These are phyloP conservation scores for Stachybotrys chlorohalonatus DNA, from an alignment of 2,329 filamentous ascomycete genomes.

Conservation along the genomic window DNA sequence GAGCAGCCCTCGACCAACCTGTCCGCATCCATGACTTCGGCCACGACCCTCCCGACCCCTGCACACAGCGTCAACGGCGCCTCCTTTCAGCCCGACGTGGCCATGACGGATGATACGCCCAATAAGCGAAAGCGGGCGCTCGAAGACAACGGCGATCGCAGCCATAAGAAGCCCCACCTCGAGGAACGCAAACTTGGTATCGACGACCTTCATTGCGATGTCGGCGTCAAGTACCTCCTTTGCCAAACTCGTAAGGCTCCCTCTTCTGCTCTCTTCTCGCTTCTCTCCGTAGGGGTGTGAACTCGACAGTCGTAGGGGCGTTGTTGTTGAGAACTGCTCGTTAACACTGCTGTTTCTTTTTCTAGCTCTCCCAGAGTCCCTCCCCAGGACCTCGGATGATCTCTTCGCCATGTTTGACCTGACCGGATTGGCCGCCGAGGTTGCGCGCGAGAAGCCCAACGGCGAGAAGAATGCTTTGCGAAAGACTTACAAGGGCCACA, in stretches of 20 bases:
- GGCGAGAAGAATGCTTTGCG: constrained; percentile 59
- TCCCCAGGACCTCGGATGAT: constrained; percentile 43
- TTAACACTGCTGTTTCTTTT: constrained; percentile 32
- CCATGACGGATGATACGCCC: constrained; percentile 42
- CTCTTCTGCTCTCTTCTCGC: constrained; percentile 27
- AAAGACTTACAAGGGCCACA: constrained; percentile 61
- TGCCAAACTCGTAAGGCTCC: constrained; percentile 58
- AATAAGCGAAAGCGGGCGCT: constrained; percentile 54
- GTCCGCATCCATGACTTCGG: constrained; percentile 41
- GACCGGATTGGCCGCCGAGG: constrained; percentile 46
- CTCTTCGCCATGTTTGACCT: constrained; percentile 51
- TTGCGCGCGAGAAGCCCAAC: constrained; percentile 54
- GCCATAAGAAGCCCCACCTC: constrained; percentile 53
- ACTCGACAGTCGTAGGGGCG: constrained; percentile 14
- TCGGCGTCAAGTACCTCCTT: constrained; percentile 58
- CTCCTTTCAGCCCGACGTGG: constrained; percentile 32
- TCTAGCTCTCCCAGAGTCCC: constrained; percentile 39
- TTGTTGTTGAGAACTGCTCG: constrained; percentile 22
- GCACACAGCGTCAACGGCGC: constrained; percentile 54
- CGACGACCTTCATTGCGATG: constrained; percentile 56
- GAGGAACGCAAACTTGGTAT: constrained; percentile 53
- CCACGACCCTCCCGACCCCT: constrained; percentile 50
- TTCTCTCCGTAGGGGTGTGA: constrained; percentile 11
- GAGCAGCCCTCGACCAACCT: constrained; percentile 38
- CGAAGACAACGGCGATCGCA: constrained; percentile 46